Base-by-base conservation (phyloP, 176 grass and related monocot genomes). In the Phragmites australis region DNA sequence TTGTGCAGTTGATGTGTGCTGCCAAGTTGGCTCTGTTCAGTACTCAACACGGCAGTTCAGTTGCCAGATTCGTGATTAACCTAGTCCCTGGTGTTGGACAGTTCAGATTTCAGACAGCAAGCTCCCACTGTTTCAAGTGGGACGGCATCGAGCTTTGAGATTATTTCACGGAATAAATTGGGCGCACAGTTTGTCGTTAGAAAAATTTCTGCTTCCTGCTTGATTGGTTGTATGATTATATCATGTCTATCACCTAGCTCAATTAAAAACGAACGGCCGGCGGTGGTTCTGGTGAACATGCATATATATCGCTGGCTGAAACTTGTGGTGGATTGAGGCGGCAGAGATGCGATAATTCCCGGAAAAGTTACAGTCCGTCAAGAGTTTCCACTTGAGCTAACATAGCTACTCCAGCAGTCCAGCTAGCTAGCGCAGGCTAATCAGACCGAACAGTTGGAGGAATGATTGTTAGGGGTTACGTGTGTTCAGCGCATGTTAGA, bases 31-130 rank as follows among this genome's bases (percentile, higher is more conserved):
- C 15, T 26, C 29, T 34, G n/a, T 59, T 40, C 72, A 48, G 32
- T 65, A 13, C 61, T 54, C 22, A 0, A 26, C 44, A 34, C 26
- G 55, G 57, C 39, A 14, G 9, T 64, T 70, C 4, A 9, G 52
- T 34, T 37, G 25, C 72, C 69, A 1, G 73, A 11, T n/a, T 9
- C 46, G 19, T 37, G 70, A 37, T 32, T n/a, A n/a, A n/a, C n/a
- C 4, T 32, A 46, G 16, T 12, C 58, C 23, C 49, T 7, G 46
- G 29, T 23, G 32, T 29, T 3, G 19, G 30, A 40, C 42, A 39
- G 15, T 56, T 86, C 4, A 56, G 8, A 73, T 73, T 64, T 63
- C 56, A 65, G 39, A 21, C 58, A 74, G 9, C 21, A n/a, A 39
- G 17, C 39, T 54, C 68, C 21, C 58, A 21, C 58, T 58, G 40